Percentiles rank a stretch among this genome's conserved stretches.
These are phyloP conservation scores for Evansstolkia leycettana DNA, from an alignment of 495 filamentous ascomycete species.

Conservation along the genomic window DNA sequence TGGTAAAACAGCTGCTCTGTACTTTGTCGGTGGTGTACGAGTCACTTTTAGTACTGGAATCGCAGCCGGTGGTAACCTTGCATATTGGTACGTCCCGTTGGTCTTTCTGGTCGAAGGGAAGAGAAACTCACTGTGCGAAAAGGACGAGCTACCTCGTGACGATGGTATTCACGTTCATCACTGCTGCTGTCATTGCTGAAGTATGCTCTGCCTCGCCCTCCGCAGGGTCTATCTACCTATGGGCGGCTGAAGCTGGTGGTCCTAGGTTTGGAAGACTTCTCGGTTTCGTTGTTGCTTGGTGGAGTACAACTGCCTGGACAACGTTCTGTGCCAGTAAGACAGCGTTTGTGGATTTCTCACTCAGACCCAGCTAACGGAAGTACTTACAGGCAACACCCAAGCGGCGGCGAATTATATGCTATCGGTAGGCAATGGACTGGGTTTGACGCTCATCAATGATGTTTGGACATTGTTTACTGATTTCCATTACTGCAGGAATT, in stretches of 20 bases:
- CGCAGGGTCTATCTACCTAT: constrained; percentile 44
- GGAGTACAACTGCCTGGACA: constrained; percentile 48
- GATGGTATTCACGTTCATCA: constrained; percentile 44
- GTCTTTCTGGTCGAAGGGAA: background rate
- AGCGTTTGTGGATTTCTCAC: background rate
- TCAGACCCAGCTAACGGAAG: background rate
- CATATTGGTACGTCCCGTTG: constrained; percentile 30
- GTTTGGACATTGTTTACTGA: background rate
- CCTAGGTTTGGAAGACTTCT: constrained; percentile 38
- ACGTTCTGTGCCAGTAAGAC: constrained; percentile 37
- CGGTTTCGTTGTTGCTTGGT: constrained; percentile 46
- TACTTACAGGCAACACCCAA: constrained; percentile 31
- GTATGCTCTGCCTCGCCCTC: constrained; percentile 44
- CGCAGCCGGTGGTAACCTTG: constrained; percentile 41
- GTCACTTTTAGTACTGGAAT: constrained; percentile 45
- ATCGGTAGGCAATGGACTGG: constrained; percentile 19
- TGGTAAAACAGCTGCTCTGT: constrained; percentile 41
- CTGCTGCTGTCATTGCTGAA: constrained; percentile 43
- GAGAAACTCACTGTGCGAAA: background rate
- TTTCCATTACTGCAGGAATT: constrained; percentile 25
- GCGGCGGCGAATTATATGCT: constrained; percentile 43
- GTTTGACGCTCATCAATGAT: background rate
- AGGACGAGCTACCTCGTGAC: constrained; percentile 46
- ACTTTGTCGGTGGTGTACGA: constrained; percentile 44
- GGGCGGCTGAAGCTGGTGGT: constrained; percentile 44